Conservation (phyloP, 345 rosid species). For the Kernera saxatilis region DNA sequence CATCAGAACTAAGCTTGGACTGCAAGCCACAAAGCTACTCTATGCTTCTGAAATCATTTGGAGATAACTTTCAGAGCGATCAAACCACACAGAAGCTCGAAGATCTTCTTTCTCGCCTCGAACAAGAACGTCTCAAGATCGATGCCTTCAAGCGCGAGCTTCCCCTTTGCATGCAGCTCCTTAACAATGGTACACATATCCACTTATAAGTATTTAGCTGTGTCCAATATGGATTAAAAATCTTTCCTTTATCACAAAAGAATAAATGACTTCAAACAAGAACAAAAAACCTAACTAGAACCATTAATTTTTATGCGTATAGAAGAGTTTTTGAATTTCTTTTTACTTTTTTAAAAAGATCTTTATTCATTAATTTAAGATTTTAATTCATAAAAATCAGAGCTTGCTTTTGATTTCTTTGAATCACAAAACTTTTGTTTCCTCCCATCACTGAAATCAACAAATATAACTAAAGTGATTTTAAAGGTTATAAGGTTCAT, state of each 20-base stretch:
- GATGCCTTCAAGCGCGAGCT: constrained; percentile 99
- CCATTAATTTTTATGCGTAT: neutral
- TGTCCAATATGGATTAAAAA: neutral
- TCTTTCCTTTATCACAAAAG: neutral
- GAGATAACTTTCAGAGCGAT: constrained; percentile 47
- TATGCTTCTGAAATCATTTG: constrained; percentile 80
- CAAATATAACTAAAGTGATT: constrained; percentile 17
- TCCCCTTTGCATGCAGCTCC: constrained; percentile 99
- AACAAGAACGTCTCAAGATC: constrained; percentile 91
- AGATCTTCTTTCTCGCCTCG: constrained; percentile 75
- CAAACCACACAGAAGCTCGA: constrained; percentile 73
- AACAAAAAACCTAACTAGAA: constrained; percentile 2
- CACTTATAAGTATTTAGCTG: neutral
- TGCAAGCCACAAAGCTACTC: constrained; percentile 87
- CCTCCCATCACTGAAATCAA: constrained; percentile 25
- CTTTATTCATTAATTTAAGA: constrained; percentile 26
- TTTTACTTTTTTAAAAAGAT: constrained; percentile 22
- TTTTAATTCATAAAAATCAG: constrained; percentile 29
- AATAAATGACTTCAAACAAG: neutral
- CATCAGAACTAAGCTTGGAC: constrained; percentile 74
- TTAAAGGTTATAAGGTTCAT: constrained; percentile 21
- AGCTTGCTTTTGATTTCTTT: constrained; percentile 31
- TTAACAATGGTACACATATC: constrained; percentile 57
- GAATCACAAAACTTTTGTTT: constrained; percentile 26
- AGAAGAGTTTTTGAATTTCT: constrained; percentile 14